phyloP scores from a whole-genome alignment of 2,329 filamentous ascomycete genomes.

The Fonsecaea monophora region DNA sequence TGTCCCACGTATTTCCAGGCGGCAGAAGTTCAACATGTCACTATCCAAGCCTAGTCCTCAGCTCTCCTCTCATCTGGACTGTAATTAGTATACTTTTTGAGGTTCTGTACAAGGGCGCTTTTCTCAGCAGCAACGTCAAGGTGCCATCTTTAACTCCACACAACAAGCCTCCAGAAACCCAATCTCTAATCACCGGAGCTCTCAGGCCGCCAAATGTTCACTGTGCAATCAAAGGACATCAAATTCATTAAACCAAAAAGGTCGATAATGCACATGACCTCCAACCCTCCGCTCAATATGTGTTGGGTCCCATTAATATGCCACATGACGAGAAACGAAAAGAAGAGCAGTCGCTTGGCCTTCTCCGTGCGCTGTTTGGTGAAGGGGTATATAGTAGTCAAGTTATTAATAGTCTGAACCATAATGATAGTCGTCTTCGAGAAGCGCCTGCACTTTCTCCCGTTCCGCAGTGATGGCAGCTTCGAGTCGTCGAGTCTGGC shows the following conservation, averaged over 20 bases:
- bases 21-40: neutral
- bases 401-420: conserved; percentile 31
- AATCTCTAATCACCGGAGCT: neutral
- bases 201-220: conserved; percentile 2
- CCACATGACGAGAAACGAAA: conserved; percentile 7
- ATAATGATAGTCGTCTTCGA: conserved; percentile 31
- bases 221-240: conserved; percentile 1
- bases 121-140: neutral
- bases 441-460: conserved; percentile 50
- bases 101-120: conserved; percentile 9
- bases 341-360: neutral
- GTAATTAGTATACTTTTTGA: conserved; percentile 19
- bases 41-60: conserved; percentile 13
- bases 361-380: neutral
- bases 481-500: conserved; percentile 73
- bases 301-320: neutral
- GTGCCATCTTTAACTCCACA: neutral
- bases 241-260: conserved; percentile 7
- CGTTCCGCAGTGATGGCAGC: conserved; percentile 69
- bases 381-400: neutral
- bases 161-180: neutral
- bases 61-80: neutral
- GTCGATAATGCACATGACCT: neutral
- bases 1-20: neutral
- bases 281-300: conserved; percentile 15